Evolutionary conservation across 192 early-diverging fungal genomes (phyloP).

Genomic region (Anaeromyces robustus): DNA sequence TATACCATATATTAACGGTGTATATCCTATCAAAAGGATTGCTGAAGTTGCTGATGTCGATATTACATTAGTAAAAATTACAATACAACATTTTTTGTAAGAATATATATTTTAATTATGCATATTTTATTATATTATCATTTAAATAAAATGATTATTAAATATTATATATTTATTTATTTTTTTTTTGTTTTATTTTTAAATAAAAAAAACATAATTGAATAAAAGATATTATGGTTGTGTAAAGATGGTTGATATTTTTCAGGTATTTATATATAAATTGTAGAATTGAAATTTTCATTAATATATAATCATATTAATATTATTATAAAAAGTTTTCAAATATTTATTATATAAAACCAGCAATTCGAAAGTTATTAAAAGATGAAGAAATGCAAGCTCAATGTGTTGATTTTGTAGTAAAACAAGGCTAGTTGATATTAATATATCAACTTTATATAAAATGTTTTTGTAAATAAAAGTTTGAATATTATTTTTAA

Average conservation of each 20-base stretch:
- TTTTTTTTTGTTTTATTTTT: background rate
- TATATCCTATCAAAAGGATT: conserved; percentile 67
- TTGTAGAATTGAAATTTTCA: background rate
- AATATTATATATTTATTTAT: background rate
- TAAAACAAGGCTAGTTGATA: conserved; percentile 21
- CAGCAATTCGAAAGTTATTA: conserved; percentile 43
- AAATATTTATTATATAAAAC: conserved; percentile 67
- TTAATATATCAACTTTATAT: too few species aligned
- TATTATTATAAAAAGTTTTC: conserved; percentile 40
- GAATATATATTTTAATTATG: conserved; percentile 2
- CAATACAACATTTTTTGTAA: conserved; percentile 81
- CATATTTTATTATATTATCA: too few species aligned
- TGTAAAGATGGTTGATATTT: conserved; percentile 77
- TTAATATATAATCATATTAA: background rate
- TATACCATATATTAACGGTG: conserved; percentile 67
- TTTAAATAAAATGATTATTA: too few species aligned
- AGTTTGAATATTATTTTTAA: conserved; percentile 3
- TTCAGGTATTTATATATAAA: conserved; percentile 26
- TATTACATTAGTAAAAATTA: conserved; percentile 51
- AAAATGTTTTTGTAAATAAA: background rate
- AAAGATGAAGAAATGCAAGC: conserved; percentile 44
- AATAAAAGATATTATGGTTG: conserved; percentile 73
- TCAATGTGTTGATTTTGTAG: conserved; percentile 67
- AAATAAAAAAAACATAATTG: too few species aligned
- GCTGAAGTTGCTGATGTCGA: conserved; percentile 65